Percentiles rank a stretch among this genome's conserved stretches.
Evolutionary conservation across 495 filamentous ascomycete species (phyloP).

Genomic region (Viridothelium virens): DNA sequence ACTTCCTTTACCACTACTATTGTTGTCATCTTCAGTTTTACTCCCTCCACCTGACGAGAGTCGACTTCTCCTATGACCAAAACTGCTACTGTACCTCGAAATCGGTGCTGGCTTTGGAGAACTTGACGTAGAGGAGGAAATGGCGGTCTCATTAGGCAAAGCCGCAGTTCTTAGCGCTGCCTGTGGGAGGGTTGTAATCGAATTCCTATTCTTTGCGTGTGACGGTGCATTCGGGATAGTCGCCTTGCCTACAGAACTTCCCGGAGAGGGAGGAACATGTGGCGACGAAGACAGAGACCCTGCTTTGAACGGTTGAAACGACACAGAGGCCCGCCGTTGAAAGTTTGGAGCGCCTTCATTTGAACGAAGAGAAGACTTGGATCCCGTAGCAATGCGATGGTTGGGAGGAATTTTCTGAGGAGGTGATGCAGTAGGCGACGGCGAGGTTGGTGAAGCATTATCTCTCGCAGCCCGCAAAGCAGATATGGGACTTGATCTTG

Average conservation of each 20-base stretch:
- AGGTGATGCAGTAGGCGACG: slow-evolving; percentile 52
- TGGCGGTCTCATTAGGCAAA: slow-evolving; percentile 48
- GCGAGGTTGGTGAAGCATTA: slow-evolving; percentile 31
- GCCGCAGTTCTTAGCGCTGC: slow-evolving; percentile 51
- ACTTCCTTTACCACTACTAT: slow-evolving; percentile 80
- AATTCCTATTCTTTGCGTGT: slow-evolving; percentile 51
- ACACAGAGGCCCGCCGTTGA: slow-evolving; percentile 72
- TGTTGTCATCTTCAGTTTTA: slow-evolving; percentile 73
- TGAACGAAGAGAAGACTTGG: slow-evolving; percentile 53
- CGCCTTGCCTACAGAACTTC: slow-evolving; percentile 46
- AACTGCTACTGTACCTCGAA: slow-evolving; percentile 70
- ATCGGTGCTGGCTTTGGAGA: slow-evolving; percentile 71
- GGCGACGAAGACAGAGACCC: slow-evolving; percentile 90
- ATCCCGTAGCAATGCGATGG: slow-evolving; percentile 49
- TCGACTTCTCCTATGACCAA: slow-evolving; percentile 71
- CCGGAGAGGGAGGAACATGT: slow-evolving; percentile 52
- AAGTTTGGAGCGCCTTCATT: slow-evolving; percentile 45
- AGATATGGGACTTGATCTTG: slow-evolving; percentile 78
- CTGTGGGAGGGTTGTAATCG: slow-evolving; percentile 57
- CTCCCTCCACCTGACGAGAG: slow-evolving; percentile 64
- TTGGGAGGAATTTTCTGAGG: slow-evolving; percentile 53
- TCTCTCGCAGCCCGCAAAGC: slow-evolving; percentile 64
- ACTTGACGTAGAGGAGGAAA: slow-evolving; percentile 53
- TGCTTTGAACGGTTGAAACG: slow-evolving; percentile 92
- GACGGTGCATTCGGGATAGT: slow-evolving; percentile 19